Percentiles rank a stretch among this genome's conserved stretches.
phyloP scores from a whole-genome alignment of 352 stramenopile species.

The Phytophthora quininea region DNA sequence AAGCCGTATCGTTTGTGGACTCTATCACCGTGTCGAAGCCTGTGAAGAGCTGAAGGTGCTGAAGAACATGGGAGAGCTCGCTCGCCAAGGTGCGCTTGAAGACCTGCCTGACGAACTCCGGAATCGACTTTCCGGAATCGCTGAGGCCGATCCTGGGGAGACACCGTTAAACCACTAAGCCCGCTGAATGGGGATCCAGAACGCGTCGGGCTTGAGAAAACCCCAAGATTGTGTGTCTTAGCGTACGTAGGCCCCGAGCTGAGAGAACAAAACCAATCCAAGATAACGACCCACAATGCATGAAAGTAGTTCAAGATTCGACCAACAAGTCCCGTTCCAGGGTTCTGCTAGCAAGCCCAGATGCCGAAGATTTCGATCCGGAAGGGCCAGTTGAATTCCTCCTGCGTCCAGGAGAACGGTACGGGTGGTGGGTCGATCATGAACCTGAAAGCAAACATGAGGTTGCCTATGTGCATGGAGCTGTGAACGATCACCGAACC shows the following conservation, averaged over 20 bases:
- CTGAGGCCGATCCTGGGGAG: not conserved
- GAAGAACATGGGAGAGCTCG: not conserved
- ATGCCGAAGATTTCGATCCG: not conserved
- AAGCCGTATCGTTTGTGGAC: slow-evolving; percentile 3
- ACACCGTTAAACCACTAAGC: slow-evolving; percentile 25
- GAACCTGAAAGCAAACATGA: not conserved
- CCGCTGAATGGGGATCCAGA: slow-evolving; percentile 17
- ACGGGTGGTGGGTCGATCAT: slow-evolving; percentile 18
- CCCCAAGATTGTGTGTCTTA: slow-evolving; percentile 11
- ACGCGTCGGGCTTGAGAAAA: slow-evolving; percentile 14
- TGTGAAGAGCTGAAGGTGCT: slow-evolving; percentile 1
- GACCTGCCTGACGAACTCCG: not conserved
- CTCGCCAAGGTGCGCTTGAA: not conserved
- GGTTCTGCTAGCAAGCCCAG: not conserved
- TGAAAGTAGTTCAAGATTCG: slow-evolving; percentile 7
- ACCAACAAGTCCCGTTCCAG: no score
- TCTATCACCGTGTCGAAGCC: not conserved
- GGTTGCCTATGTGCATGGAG: slow-evolving; percentile 13
- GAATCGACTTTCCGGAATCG: not conserved
- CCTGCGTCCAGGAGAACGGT: slow-evolving; percentile 17
- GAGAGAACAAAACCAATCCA: slow-evolving; percentile 1
- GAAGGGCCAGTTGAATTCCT: slow-evolving; percentile 13
- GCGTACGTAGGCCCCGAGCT: not conserved
- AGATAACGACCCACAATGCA: slow-evolving; percentile 12
- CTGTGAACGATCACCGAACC: slow-evolving; percentile 16